Base-by-base conservation (phyloP, 1,284 basidiomycete genomes). In the Puccinia horiana region DNA sequence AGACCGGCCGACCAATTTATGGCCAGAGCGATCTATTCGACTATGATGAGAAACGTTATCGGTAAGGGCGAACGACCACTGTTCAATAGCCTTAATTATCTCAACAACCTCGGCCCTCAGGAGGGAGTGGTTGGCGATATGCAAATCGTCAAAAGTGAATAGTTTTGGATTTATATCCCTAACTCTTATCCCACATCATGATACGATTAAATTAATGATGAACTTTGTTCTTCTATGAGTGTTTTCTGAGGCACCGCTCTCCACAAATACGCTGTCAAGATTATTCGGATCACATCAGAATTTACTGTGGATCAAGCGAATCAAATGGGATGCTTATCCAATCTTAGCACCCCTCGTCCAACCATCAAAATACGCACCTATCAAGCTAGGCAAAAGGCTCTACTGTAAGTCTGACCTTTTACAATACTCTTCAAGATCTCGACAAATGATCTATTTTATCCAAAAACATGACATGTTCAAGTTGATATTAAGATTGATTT, bases 71-170 rank as follows among this genome's bases (percentile, higher is more conserved):
- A 88, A 14, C 89, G 90, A 76, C 93, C 94, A 0, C 91, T 93
- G 81, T 97, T 98, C 88, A 95, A 95, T 85, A 94, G 93, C 0
- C 87, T 98, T 73, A 92, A 92, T n/a, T 98, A 97, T 87, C 92
- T 94, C 82, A 91, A 92, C 2, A 88, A 88, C 54, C 88, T 93
- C 58, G 83, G 86, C 77, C 86, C 85, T 32, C 85, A 87, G 83
- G 83, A 87, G 76, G 83, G 83, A 76, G 83, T 84, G 54, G 40
- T 84, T 73, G 83, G 83, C 78, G 63, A 83, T 58, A 82, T 35
- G 76, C 83, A 76, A 49, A 77, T 83, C 56, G 74, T 81, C 23
- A 82, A 70, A 83, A 85, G 70, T 83, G 20, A 0, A 26, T 61
- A 37, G 32, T 23, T 44, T 32, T 29, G n/a, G 3, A 83, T 11